A percentile compares a stretch with the other conserved stretches of the same genome.
These are phyloP conservation scores for Chalciporus piperatus DNA, from an alignment of 768 basidiomycete species.

Conservation along the genomic window DNA sequence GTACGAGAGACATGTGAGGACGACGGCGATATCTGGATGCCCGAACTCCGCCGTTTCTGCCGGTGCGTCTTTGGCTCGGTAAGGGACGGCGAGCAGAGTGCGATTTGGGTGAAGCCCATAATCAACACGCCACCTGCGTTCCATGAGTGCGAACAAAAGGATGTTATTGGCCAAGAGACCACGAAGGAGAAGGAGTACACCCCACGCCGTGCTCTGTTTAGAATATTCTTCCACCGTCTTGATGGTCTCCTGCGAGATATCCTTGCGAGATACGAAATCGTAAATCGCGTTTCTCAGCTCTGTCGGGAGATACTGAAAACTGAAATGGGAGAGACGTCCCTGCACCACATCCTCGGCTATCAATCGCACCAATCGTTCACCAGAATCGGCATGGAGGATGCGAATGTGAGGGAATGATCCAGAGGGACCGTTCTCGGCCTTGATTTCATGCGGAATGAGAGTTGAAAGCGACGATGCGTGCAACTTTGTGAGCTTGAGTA, in stretches of 20 bases:
- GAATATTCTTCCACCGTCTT: conserved; percentile 2
- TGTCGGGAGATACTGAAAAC: conserved; percentile 2
- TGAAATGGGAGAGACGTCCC: conserved; percentile 8
- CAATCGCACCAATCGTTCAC: not conserved
- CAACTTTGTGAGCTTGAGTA: conserved; percentile 15
- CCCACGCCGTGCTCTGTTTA: too few relatives aligned
- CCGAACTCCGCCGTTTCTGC: conserved; percentile 31
- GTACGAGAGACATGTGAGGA: conserved; percentile 32
- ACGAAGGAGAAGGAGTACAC: conserved; percentile 25
- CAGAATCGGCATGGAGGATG: not conserved
- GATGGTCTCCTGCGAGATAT: too few relatives aligned
- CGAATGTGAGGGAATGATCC: conserved; percentile 11
- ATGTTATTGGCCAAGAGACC: conserved; percentile 30
- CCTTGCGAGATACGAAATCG: too few relatives aligned
- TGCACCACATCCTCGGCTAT: conserved; percentile 6
- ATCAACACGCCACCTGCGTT: conserved; percentile 33
- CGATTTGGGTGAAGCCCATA: conserved; percentile 26
- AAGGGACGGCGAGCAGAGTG: conserved; percentile 32
- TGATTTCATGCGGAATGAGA: not conserved
- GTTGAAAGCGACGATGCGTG: not conserved
- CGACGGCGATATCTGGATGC: conserved; percentile 34
- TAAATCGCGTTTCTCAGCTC: too few relatives aligned
- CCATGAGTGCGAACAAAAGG: conserved; percentile 22
- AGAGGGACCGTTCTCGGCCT: not conserved
- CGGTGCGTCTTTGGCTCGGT: conserved; percentile 35